Evolutionary conservation across 2,329 filamentous ascomycete genomes (phyloP).

Genomic region (Pseudogymnoascus sp.): DNA sequence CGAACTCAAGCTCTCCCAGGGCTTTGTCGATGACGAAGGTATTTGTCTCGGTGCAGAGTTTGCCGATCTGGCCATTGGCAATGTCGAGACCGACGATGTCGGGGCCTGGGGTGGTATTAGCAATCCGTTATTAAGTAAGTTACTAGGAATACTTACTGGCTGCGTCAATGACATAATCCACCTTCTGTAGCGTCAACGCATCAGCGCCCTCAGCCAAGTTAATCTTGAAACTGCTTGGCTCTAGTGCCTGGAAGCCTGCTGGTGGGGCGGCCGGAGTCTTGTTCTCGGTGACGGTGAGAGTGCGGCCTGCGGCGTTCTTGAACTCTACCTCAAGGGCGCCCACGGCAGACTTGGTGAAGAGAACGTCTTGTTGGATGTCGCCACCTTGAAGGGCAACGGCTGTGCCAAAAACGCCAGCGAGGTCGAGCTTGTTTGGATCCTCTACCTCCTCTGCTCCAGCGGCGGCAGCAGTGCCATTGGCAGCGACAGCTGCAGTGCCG

Average conservation of each 20-base stretch:
- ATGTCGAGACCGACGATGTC: conserved; percentile 27
- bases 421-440: conserved; percentile 28
- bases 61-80: conserved; percentile 32
- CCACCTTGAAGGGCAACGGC: conserved; percentile 29
- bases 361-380: conserved; percentile 29
- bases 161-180: conserved; percentile 35
- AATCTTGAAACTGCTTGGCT: conserved; percentile 33
- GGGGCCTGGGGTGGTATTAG: conserved; percentile 21
- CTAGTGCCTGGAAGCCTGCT: conserved; percentile 33
- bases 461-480: conserved; percentile 12
- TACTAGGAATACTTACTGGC: conserved; percentile 26
- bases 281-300: conserved; percentile 35
- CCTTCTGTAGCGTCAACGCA: conserved; percentile 33
- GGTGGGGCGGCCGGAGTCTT: conserved; percentile 30
- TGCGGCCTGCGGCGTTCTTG: conserved; percentile 30
- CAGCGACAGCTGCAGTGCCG: conserved; percentile 16
- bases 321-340: conserved; percentile 37
- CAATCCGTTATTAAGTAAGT: too few relatives aligned
- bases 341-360: conserved; percentile 28
- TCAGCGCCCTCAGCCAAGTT: conserved; percentile 28
- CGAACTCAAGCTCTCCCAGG: conserved; percentile 37
- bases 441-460: conserved; percentile 16
- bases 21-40: conserved; percentile 32
- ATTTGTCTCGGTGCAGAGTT: conserved; percentile 31
- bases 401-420: conserved; percentile 27